Evolutionary conservation across 2,329 filamentous ascomycete genomes (phyloP).

Genomic region (Exophiala spinifera): DNA sequence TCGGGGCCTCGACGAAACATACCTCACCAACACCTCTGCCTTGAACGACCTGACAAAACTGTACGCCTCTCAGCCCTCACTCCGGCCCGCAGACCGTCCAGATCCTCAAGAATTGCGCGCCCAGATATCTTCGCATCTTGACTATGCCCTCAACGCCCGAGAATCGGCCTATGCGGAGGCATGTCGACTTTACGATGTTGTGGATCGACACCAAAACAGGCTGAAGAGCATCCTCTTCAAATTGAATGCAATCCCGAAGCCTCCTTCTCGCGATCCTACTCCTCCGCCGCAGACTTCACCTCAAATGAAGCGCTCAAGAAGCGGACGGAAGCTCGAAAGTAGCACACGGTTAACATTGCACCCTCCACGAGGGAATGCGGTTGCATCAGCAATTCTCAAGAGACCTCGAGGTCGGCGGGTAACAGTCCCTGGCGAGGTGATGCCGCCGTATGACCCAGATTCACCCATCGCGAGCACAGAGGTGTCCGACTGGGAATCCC

Average conservation of each 20-base stretch:
- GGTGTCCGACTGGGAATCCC: slow-evolving; percentile 42
- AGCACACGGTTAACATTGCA: slow-evolving; percentile 40
- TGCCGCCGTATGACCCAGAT: slow-evolving; percentile 41
- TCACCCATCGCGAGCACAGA: slow-evolving; percentile 47
- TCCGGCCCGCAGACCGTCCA: slow-evolving; percentile 49
- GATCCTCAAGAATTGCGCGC: slow-evolving; percentile 52
- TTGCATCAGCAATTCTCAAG: slow-evolving; percentile 28
- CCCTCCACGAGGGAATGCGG: slow-evolving; percentile 25
- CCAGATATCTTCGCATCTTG: slow-evolving; percentile 56
- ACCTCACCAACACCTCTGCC: slow-evolving; percentile 40
- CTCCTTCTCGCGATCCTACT: slow-evolving; percentile 60
- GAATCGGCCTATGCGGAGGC: slow-evolving; percentile 58
- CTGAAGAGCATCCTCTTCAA: slow-evolving; percentile 60
- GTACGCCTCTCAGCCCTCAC: slow-evolving; percentile 50
- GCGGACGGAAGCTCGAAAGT: slow-evolving; percentile 39
- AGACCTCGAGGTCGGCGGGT: slow-evolving; percentile 40
- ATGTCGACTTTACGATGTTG: slow-evolving; percentile 54
- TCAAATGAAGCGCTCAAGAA: slow-evolving; percentile 41
- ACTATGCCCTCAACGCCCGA: slow-evolving; percentile 53
- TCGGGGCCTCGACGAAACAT: slow-evolving; percentile 47
- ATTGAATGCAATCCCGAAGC: slow-evolving; percentile 59
- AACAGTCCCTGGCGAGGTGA: slow-evolving; percentile 35
- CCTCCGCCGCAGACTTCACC: slow-evolving; percentile 39
- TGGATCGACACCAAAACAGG: slow-evolving; percentile 56
- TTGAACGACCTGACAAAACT: slow-evolving; percentile 43